Base-by-base conservation (phyloP, 2,329 filamentous ascomycete genomes). In the Phialophora tarda region DNA sequence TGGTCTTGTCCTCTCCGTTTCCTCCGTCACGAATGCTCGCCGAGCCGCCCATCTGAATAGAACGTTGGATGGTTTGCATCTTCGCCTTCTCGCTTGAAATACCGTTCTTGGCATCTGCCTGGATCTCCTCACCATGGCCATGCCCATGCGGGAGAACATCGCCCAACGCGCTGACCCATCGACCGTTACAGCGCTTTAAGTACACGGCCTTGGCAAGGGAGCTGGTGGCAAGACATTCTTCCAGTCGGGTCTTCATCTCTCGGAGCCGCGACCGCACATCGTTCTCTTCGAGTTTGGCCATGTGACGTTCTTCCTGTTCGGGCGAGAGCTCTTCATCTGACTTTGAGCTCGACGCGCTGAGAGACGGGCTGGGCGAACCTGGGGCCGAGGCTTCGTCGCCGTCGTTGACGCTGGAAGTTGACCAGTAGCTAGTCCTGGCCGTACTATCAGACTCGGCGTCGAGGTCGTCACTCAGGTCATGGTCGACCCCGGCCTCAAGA, bases 121-220 rank as follows among this genome's bases (percentile, higher is more conserved):
- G 11, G 11, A 11, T 11, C 8, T 30, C 57, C 4, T 21, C 17
- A 26, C 14, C 28, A 2, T 50, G 10, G 1, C 23, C 12, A 48
- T 17, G 2, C 10, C 32, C 34, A 41, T 17, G 4, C 11, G 12
- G 41, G 10, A 61, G 41, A n/a, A 61, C 47, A 41, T 66, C 56
- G 17, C 48, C 63, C 21, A 70, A 26, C 5, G 48, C 60, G 34
- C 66, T 70, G 38, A 62, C 47, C 41, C 61, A 71, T 30, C 59
- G 48, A 23, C 69, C 67, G 50, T 69, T 69, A n/a, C 69, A 71
- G n/a, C 67, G 56, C 57, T 67, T 65, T 21, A 66, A 63, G 53
- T 69, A 71, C 28, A 66, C 2, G 1, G 47, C 64, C 28, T 71
- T 69, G 44, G 62, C 53, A 10, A 65, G 57, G 12, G 47, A 21